Base-by-base conservation (phyloP, 169 alveolate species). In the Cryptosporidium baileyi region DNA sequence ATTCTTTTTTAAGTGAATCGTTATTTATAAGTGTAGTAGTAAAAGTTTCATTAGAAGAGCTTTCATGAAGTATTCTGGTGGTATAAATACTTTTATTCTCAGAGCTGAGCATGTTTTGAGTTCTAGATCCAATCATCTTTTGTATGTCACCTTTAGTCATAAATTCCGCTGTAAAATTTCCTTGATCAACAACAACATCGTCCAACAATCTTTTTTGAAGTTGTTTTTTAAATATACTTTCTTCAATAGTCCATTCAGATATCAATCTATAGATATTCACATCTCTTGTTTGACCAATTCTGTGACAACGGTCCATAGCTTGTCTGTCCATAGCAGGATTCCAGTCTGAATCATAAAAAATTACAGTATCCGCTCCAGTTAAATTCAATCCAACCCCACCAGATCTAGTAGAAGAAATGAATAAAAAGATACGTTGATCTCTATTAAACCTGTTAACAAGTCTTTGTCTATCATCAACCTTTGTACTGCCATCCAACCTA, bases 251-350 rank as follows among this genome's bases (percentile, higher is more conserved):
- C 85, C 96, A 95, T 74, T 94, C 96, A 79, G 97, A 93, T 59
- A 98, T 93, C 51, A 98, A 90, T 62, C 99, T 91, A 89, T 97
- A 98, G 28, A 98, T 97, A 62, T 97, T 96, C 15, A 98, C 99
- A 44, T 97, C 97, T 63, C 98, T 94, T 1, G 99, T 96, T 91
- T 98, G 99, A 0, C 99, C 99, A 28, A 98, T 98, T 61, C 99
- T 82, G 80, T 98, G 99, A 79, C 99, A 97, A 82, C 99, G 90
- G 82, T 98, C 99, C 96, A 97, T 95, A 2, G 99, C 99, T 88
- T 98, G 98, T 67, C 97, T 93, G 90, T 98, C 99, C 98, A 98
- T 97, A 5, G 99, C 99, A 5, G 99, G 99, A 88, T 98, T 98
- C 99, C 99, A 98, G 90, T 96, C 99, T 0, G 99, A 96, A 81